A percentile compares a stretch with the other conserved stretches of the same genome.
phyloP scores from a whole-genome alignment of 768 basidiomycete species.

The Holtermannia corniformis region DNA sequence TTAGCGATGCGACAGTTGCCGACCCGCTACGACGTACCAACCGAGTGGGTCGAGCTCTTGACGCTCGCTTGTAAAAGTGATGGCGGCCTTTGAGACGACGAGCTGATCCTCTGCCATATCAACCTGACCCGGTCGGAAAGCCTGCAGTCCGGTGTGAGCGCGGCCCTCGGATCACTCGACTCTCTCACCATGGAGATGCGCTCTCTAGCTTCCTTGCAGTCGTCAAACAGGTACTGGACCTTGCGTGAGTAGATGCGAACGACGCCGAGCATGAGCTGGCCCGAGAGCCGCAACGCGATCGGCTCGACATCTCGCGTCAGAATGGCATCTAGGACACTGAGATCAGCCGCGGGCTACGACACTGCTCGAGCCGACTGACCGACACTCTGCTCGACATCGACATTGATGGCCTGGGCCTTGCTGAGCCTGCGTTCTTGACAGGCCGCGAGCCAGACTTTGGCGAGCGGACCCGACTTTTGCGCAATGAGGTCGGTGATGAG shows the following conservation, averaged over 20 bases:
- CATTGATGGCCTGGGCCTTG: constrained; percentile 86
- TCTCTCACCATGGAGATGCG: constrained; percentile 87
- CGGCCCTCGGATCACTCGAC: too few relatives aligned
- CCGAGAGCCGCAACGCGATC: constrained; percentile 93
- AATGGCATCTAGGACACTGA: constrained; percentile 65
- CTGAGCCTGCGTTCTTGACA: constrained; percentile 98
- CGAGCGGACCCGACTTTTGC: constrained; percentile 84
- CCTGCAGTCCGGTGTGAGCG: too few relatives aligned
- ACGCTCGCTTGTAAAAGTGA: constrained; percentile 65
- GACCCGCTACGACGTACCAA: constrained; percentile 47
- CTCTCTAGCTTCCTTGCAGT: constrained; percentile 90
- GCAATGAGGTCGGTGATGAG: constrained; percentile 86
- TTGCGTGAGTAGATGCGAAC: constrained; percentile 96
- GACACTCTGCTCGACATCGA: constrained; percentile 88
- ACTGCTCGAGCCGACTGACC: constrained; percentile 48
- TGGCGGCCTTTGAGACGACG: constrained; percentile 72
- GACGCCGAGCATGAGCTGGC: constrained; percentile 90
- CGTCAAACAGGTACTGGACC: constrained; percentile 93
- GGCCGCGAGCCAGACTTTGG: constrained; percentile 97
- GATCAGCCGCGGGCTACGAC: neutral
- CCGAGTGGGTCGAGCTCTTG: constrained; percentile 47
- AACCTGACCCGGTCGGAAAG: constrained; percentile 87
- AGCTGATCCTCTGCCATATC: constrained; percentile 95
- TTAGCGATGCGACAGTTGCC: neutral
- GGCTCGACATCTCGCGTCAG: constrained; percentile 77